Base-by-base conservation (phyloP, 805 yeast genomes). In the Schizosaccharomyces lindneri region DNA sequence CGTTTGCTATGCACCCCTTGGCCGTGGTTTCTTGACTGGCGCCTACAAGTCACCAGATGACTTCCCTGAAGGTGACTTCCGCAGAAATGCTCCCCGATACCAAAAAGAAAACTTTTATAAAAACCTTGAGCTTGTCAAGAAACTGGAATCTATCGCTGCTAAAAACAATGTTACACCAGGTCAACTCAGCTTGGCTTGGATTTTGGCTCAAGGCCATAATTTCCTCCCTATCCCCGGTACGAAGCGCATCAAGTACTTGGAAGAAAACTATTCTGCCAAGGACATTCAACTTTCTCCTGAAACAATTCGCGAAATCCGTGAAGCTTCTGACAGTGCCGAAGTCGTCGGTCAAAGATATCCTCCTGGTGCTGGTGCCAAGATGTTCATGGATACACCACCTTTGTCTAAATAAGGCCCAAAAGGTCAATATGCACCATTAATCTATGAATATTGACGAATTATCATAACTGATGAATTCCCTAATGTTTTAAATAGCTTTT, bases 211-310 rank as follows among this genome's bases (percentile, higher is more conserved):
- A 66, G 70, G 73, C 7, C 61, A 64, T 48, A 66, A 73, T 63
- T 75, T 86, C 55, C 68, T 88, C 59, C 94, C 95, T 43, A 84
- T 88, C 69, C 95, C 96, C 24, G 83, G 89, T 61, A 82, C 86
- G 2, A 78, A 87, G 5, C 78, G 82, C 48, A 70, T 73, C 3
- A 73, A 70, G 11, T 81, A 86, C 69, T 80, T 84, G 19, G 74
- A 75, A 59, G 84, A 80, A 68, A 88, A 87, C 72, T 74, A 79
- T 65, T 71, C 61, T 17, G 57, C 63, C 32, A 64, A 51, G 15
- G 11, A 51, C 36, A 61, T 65, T 15, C 32, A 48, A 55, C 48
- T 65, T 27, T 51, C 67, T 2, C 55, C 51, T 19, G 63, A 57
- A 13, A 66, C 63, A 43, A 24, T 63, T 15, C 36, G 31, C 4